Base-by-base conservation (phyloP, 306 rosid genomes). In the Benincasa hispida region DNA sequence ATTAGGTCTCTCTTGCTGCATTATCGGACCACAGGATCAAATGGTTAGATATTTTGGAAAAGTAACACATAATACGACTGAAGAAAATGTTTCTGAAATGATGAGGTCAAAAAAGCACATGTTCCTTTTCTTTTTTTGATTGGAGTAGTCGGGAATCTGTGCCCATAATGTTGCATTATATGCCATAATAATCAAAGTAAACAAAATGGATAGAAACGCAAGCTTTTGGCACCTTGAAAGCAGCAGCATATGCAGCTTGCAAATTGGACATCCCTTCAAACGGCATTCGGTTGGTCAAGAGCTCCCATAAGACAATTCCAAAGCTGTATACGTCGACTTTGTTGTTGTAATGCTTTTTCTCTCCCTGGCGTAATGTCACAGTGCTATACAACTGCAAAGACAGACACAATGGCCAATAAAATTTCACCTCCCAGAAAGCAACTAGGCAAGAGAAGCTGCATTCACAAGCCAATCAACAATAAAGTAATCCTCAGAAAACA, bases 231-330 rank as follows among this genome's bases (percentile, higher is more conserved):
- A 94, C 99, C 99, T 94, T 94, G 79, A 94, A 94, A 50, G 99
- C 99, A 81, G 98, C 98, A 70, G 97, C 97, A 83, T 94, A 94
- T 45, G 98, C 98, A 70, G 99, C 99, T 85, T 94, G 99, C 85
- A 94, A 86, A 88, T 94, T 94, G 47, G 99, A 94, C 99, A 94
- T 94, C 84, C 99, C 99, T 82, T 94, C 99, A 73, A 94, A 94
- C 18, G 99, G 99, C 99, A 94, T 90, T 62, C 99, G 97, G 76
- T 94, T 94, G 63, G 99, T 94, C 85, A 94, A 79, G 56, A 94
- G 83, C 84, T 94, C 99, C 99, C 99, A 94, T 63, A 94, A 82
- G 82, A 94, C 99, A 73, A 94, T 89, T 65, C 99, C 99, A 83
- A 94, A 94, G 88, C 99, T 94, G 82, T 94, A 94, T 74, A 94